These are phyloP conservation scores for Trichoderma asperellum DNA, from an alignment of 2,329 filamentous ascomycete species.

Conservation along the genomic window DNA sequence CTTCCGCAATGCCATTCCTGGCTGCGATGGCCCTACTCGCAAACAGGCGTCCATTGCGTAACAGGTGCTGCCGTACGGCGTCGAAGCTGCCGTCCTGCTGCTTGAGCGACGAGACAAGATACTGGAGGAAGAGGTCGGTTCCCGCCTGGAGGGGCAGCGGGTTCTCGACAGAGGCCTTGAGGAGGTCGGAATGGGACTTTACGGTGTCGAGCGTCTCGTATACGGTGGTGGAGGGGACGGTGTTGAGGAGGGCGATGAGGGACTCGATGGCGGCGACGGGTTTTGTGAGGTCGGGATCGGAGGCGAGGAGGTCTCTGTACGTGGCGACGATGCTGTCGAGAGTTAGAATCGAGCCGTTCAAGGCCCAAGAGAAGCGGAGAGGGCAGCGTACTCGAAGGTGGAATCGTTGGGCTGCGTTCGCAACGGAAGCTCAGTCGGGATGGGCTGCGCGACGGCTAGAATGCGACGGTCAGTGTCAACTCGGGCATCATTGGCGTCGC, in stretches of 20 bases:
- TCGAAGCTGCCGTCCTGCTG: slow-evolving; percentile 67
- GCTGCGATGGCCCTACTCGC: slow-evolving; percentile 84
- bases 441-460: slow-evolving; percentile 22
- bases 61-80: slow-evolving; percentile 77
- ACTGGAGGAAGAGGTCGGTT: slow-evolving; percentile 93
- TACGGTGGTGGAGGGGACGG: slow-evolving; percentile 80
- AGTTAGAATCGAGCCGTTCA: background rate
- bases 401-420: slow-evolving; percentile 34
- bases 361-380: background rate
- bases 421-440: slow-evolving; percentile 32
- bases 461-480: background rate
- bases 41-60: slow-evolving; percentile 85
- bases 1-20: slow-evolving; percentile 78
- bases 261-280: slow-evolving; percentile 93
- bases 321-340: slow-evolving; percentile 59
- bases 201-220: slow-evolving; percentile 92
- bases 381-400: slow-evolving; percentile 42
- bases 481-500: background rate
- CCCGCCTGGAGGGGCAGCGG: slow-evolving; percentile 91
- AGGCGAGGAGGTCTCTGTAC: slow-evolving; percentile 58
- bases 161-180: slow-evolving; percentile 81
- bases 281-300: slow-evolving; percentile 87
- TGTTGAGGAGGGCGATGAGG: slow-evolving; percentile 81
- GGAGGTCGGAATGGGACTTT: slow-evolving; percentile 72
- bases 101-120: slow-evolving; percentile 76